phyloP scores from a whole-genome alignment of 148 eudicot genomes.

The Cornus controversa region DNA sequence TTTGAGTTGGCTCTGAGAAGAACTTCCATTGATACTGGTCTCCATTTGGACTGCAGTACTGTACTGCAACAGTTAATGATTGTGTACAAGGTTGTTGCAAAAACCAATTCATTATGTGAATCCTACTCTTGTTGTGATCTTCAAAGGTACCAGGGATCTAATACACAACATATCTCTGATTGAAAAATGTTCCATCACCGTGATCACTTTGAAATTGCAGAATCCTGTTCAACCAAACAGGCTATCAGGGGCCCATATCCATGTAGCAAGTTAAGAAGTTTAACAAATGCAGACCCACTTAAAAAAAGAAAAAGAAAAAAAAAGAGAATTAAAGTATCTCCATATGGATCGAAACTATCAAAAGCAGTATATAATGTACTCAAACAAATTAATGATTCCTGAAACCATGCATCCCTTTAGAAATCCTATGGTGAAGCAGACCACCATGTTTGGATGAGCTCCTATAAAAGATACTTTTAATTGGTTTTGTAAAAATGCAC shows the following conservation, averaged over 20 bases:
- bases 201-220: background rate
- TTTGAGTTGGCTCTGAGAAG: constrained; percentile 30
- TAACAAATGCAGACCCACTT: background rate
- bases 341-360: background rate
- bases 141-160: background rate
- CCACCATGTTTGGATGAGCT: background rate
- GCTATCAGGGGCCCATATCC: background rate
- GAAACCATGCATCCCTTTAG: background rate
- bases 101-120: background rate
- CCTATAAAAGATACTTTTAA: background rate
- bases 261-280: background rate
- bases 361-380: background rate
- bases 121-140: background rate
- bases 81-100: background rate
- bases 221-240: constrained; percentile 2
- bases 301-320: background rate
- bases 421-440: background rate
- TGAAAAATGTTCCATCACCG: background rate
- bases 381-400: background rate
- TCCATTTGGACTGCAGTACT: constrained; percentile 32
- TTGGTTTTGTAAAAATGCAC: background rate
- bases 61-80: background rate
- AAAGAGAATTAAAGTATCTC: background rate
- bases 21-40: constrained; percentile 10
- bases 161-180: background rate